These are phyloP conservation scores for Myochromella boudieri DNA, from an alignment of 768 basidiomycete species.

Conservation along the genomic window DNA sequence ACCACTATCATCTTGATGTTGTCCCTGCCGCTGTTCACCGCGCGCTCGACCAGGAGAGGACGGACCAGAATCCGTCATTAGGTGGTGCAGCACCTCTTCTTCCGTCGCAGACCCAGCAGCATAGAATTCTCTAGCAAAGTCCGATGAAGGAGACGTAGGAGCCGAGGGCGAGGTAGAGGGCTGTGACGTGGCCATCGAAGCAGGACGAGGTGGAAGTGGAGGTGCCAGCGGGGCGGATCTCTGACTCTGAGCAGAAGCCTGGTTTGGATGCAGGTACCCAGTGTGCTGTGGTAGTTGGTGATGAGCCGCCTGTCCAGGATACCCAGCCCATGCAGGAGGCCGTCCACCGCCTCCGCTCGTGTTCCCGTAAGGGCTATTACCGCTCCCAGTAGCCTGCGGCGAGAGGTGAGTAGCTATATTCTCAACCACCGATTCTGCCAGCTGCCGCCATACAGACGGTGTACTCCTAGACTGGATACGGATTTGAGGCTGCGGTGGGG, in stretches of 20 bases:
- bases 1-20: slow-evolving; percentile 8
- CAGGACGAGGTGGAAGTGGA: slow-evolving; percentile 22
- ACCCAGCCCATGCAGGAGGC: slow-evolving; percentile 21
- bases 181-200: slow-evolving; percentile 14
- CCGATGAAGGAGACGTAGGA: slow-evolving; percentile 31
- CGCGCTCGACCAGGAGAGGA: too few relatives aligned
- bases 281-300: slow-evolving; percentile 10
- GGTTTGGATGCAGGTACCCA: neutral
- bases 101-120: slow-evolving; percentile 42
- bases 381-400: too few relatives aligned
- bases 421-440: slow-evolving; percentile 13
- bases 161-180: slow-evolving; percentile 6
- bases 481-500: neutral
- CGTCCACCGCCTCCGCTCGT: too few relatives aligned
- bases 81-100: neutral
- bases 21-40: too few relatives aligned
- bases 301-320: slow-evolving; percentile 22
- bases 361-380: too few relatives aligned
- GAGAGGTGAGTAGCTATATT: slow-evolving; percentile 5
- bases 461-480: neutral
- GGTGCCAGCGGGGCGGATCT: neutral
- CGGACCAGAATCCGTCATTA: neutral
- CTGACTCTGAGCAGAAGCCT: neutral
- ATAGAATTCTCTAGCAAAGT: slow-evolving; percentile 67
- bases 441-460: slow-evolving; percentile 8